phyloP scores from a whole-genome alignment of 768 basidiomycete genomes.

The Tricholoma sp. region DNA sequence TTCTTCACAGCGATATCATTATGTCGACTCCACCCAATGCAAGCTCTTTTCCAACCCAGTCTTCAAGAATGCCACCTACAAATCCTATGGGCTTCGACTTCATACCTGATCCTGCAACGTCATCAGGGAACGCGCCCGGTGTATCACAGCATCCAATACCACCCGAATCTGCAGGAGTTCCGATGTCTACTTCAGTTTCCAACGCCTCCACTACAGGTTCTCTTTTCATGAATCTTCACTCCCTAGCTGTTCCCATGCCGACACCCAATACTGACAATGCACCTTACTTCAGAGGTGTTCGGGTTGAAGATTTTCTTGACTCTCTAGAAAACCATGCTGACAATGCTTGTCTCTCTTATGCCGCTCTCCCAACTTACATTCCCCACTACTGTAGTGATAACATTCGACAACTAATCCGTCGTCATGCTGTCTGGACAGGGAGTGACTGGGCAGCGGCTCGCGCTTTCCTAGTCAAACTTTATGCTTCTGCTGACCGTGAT shows the following conservation, averaged over 20 bases:
- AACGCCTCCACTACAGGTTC: too few relatives aligned
- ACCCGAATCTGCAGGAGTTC: too few relatives aligned
- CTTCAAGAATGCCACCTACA: too few relatives aligned
- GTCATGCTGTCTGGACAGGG: background rate
- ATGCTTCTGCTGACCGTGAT: background rate
- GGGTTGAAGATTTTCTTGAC: background rate
- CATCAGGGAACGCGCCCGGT: too few relatives aligned
- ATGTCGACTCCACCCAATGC: too few relatives aligned
- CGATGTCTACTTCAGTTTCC: too few relatives aligned
- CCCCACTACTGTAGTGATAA: background rate
- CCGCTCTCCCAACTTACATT: background rate
- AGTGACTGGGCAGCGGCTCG: background rate
- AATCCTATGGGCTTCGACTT: too few relatives aligned
- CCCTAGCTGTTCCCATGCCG: background rate
- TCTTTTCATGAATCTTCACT: too few relatives aligned
- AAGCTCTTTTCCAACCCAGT: too few relatives aligned
- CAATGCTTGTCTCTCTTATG: background rate
- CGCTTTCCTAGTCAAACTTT: background rate
- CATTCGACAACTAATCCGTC: background rate
- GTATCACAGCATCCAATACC: too few relatives aligned
- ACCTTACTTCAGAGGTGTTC: background rate
- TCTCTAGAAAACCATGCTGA: background rate
- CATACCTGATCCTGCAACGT: too few relatives aligned
- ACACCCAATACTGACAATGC: background rate
- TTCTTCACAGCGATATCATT: too few relatives aligned